A percentile compares a stretch with the other conserved stretches of the same genome.
These are phyloP conservation scores for Fusarium robinianum DNA, from an alignment of 2,329 filamentous ascomycete genomes.

Conservation along the genomic window DNA sequence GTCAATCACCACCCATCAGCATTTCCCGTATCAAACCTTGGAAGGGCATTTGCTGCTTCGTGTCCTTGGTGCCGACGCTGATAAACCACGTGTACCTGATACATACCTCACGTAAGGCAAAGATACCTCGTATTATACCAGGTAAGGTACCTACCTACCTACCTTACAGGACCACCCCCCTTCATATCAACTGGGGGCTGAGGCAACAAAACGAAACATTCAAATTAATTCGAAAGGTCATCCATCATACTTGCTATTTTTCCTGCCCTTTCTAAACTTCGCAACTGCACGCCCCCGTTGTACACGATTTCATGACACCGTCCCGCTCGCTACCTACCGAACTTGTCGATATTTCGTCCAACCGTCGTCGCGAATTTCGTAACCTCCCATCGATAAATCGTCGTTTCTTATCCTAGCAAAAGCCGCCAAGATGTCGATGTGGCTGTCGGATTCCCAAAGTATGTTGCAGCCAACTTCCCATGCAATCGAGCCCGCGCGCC, in stretches of 20 bases:
- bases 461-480: too few species aligned
- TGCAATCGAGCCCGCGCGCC: slow-evolving; percentile 28
- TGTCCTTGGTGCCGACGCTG: slow-evolving; percentile 21
- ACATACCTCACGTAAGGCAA: too few species aligned
- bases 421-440: slow-evolving; percentile 69
- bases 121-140: too few species aligned
- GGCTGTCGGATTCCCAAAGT: slow-evolving; percentile 96
- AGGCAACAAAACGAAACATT: slow-evolving; percentile 28
- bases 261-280: slow-evolving; percentile 18
- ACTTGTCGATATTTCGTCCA: too few species aligned
- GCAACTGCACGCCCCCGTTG: slow-evolving; percentile 17
- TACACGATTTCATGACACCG: too few species aligned
- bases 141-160: too few species aligned
- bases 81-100: slow-evolving; percentile 17
- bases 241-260: too few species aligned
- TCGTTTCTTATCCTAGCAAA: neutral
- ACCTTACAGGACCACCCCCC: too few species aligned
- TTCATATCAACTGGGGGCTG: too few species aligned
- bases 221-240: slow-evolving; percentile 25
- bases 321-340: too few species aligned
- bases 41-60: slow-evolving; percentile 22
- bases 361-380: too few species aligned
- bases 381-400: too few species aligned
- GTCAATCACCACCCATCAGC: slow-evolving; percentile 19
- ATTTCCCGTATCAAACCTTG: slow-evolving; percentile 9